These are phyloP conservation scores for Metschnikowia kofuensis DNA, from an alignment of 805 yeast species.

Conservation along the genomic window DNA sequence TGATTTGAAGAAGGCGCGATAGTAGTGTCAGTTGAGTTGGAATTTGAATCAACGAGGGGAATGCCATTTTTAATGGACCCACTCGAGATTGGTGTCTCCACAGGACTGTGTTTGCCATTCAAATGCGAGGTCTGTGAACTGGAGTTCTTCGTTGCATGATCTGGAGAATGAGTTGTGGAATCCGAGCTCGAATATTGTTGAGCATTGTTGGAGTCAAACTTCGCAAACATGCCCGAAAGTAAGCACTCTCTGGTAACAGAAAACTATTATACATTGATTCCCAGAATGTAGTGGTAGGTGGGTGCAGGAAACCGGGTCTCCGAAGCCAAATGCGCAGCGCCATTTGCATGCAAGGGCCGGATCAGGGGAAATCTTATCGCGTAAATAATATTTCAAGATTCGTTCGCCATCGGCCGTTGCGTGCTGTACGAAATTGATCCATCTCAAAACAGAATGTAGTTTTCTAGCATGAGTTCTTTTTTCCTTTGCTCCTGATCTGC, in stretches of 20 bases:
- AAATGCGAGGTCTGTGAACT: neutral
- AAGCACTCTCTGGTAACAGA: neutral
- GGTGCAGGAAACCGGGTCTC: neutral
- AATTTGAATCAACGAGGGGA: too few relatives aligned
- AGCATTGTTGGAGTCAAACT: conserved; percentile 3
- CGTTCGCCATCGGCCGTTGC: too few relatives aligned
- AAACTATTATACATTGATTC: neutral
- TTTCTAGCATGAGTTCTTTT: too few relatives aligned
- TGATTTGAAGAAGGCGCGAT: too few relatives aligned
- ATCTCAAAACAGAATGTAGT: too few relatives aligned
- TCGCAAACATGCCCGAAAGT: conserved; percentile 1
- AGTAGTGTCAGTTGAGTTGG: too few relatives aligned
- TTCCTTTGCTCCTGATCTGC: too few relatives aligned
- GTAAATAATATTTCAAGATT: too few relatives aligned
- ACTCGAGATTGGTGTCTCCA: too few relatives aligned
- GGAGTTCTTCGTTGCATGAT: neutral
- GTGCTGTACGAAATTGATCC: too few relatives aligned
- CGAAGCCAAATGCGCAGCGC: neutral
- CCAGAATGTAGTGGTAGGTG: neutral
- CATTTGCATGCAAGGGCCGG: neutral
- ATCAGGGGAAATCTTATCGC: neutral
- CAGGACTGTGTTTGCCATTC: too few relatives aligned
- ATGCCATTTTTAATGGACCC: too few relatives aligned
- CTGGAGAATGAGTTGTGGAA: neutral
- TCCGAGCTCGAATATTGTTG: neutral